Base-by-base conservation (phyloP, 2,329 filamentous ascomycete species). In the Calonectria fujianensis region DNA sequence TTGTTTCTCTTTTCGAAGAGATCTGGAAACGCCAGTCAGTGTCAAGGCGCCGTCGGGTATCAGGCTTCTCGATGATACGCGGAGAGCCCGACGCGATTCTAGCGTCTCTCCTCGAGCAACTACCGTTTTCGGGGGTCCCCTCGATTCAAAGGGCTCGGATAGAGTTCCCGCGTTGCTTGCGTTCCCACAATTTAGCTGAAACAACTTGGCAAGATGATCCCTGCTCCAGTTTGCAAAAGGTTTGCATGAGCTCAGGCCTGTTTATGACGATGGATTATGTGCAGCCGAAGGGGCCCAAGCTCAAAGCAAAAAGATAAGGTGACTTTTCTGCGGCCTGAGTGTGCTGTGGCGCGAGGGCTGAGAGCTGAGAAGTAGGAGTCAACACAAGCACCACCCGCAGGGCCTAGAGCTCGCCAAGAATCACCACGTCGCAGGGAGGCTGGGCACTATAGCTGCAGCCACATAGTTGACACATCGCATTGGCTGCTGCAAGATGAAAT, bases 161-260 rank as follows among this genome's bases (percentile, higher is more conserved):
- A 41, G 37, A 24, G 57, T 27, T 41, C 57, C 11, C 52, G 31
- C 7, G 29, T 32, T 16, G 52, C 52, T 35, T 57, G 52, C 57
- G 24, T 63, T 31, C 11, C n/a, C 27, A 27, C 37, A 63, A 63
- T 63, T 31, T 63, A 63, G 37, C 57, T 39, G 37, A 63, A 63
- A 63, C 57, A 63, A 41, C 35, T 39, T 63, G 24, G 39, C 27
- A 63, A 29, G 24, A 24, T 29, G 57, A 63, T 63, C 57, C 57
- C 24, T 63, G 57, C 57, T n/a, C 24, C 24, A 2, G 57, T 20
- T 41, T 41, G 35, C 37, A n/a, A 63, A 63, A 63, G 57, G 57
- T 29, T 41, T 20, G 57, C 57, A 41, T 29, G 57, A 63, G 57
- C 37, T 39, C 8, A 27, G 57, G 35, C 57, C 57, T 39, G n/a